A percentile compares a stretch with the other conserved stretches of the same genome.
Evolutionary conservation across 495 filamentous ascomycete species (phyloP).

Genomic region (Cetradonia linearis): DNA sequence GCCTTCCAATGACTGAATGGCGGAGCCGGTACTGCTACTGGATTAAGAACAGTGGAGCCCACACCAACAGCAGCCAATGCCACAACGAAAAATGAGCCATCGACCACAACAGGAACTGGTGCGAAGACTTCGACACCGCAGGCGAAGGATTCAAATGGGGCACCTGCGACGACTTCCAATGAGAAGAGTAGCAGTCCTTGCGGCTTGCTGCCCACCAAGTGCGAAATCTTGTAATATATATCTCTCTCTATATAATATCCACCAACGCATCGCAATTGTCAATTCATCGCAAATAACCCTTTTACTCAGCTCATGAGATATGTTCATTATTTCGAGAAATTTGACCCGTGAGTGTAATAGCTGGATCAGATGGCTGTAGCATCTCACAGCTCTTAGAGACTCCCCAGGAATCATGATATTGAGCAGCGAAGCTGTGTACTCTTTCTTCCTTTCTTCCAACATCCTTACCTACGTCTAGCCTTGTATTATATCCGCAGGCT

Average conservation of each 20-base stretch:
- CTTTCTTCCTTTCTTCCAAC: no score
- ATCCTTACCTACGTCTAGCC: no score
- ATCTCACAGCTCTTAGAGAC: no score
- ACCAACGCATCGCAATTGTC: no score
- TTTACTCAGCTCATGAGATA: neutral
- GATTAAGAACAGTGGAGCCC: neutral
- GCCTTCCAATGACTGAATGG: constrained; percentile 78
- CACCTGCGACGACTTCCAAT: constrained; percentile 4
- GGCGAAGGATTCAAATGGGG: neutral
- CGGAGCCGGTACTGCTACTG: neutral
- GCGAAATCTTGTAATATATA: constrained; percentile 42
- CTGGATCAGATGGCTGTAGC: no score
- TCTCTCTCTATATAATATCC: neutral
- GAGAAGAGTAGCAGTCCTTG: constrained; percentile 48
- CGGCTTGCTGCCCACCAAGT: constrained; percentile 62
- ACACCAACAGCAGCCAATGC: neutral
- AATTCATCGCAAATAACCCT: neutral
- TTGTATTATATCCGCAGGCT: no score
- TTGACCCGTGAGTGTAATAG: no score
- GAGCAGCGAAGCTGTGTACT: no score
- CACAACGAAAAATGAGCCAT: neutral
- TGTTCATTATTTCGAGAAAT: no score
- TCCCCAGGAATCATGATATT: no score
- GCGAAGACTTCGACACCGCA: neutral
- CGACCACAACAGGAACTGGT: neutral